A percentile compares a stretch with the other conserved stretches of the same genome.
phyloP scores from a whole-genome alignment of 2,329 filamentous ascomycete species.

The Didymella arachidicola region DNA sequence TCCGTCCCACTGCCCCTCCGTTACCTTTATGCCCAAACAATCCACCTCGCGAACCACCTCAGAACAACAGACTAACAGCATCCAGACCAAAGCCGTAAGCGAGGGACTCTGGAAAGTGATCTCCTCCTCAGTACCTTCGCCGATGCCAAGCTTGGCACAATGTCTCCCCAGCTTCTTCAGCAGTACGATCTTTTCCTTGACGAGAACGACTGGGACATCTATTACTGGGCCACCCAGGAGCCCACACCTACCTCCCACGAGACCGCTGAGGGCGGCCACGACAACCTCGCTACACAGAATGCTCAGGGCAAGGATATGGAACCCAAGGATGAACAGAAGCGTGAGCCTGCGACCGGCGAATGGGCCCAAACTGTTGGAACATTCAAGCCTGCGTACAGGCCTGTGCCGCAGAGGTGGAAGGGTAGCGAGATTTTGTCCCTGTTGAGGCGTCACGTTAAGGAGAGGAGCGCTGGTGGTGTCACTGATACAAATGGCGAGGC shows the following conservation, averaged over 20 bases:
- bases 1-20: slow-evolving; percentile 49
- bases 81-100: slow-evolving; percentile 92
- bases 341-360: slow-evolving; percentile 71
- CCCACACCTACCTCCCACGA: slow-evolving; percentile 66
- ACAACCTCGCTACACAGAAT: slow-evolving; percentile 53
- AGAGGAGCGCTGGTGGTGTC: slow-evolving; percentile 69
- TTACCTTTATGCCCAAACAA: slow-evolving; percentile 4
- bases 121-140: slow-evolving; percentile 97
- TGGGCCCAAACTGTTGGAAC: slow-evolving; percentile 97
- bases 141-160: slow-evolving; percentile 74
- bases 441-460: slow-evolving; percentile 81
- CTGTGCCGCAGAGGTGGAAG: slow-evolving; percentile 85
- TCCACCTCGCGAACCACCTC: background rate
- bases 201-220: slow-evolving; percentile 99
- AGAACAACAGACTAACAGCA: slow-evolving; percentile 16
- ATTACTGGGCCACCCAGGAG: slow-evolving; percentile 98
- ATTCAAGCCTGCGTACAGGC: slow-evolving; percentile 91
- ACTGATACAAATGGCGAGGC: slow-evolving; percentile 46
- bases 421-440: slow-evolving; percentile 79
- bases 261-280: slow-evolving; percentile 62
- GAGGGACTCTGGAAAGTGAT: slow-evolving; percentile 94
- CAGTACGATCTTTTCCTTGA: slow-evolving; percentile 94
- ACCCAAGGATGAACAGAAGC: slow-evolving; percentile 58
- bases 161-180: slow-evolving; percentile 75
- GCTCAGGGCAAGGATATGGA: slow-evolving; percentile 57